A percentile compares a stretch with the other conserved stretches of the same genome.
Evolutionary conservation across 2,329 filamentous ascomycete genomes (phyloP).

Genomic region (Arthroderma sp.): DNA sequence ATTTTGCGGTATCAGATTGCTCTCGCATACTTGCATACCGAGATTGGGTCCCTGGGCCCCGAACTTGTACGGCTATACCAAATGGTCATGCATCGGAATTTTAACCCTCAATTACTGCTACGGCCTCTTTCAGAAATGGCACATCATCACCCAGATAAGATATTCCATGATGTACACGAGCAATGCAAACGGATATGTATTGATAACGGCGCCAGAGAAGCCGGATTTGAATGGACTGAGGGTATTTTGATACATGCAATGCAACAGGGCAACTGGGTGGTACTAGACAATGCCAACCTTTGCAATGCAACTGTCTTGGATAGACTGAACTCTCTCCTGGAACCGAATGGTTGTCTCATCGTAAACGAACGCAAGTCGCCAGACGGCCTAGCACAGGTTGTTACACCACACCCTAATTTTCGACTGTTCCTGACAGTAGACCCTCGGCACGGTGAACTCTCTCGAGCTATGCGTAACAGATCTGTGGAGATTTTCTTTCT

Average conservation of each 20-base stretch:
- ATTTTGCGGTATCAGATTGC: constrained; percentile 39
- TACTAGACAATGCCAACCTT: constrained; percentile 93
- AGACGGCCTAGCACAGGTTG: constrained; percentile 66
- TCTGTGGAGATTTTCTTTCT: constrained; percentile 78
- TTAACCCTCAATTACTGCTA: constrained; percentile 23
- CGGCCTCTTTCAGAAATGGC: constrained; percentile 25
- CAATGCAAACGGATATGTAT: constrained; percentile 42
- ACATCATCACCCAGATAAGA: constrained; percentile 35
- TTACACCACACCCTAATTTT: constrained; percentile 75
- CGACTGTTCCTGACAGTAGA: constrained; percentile 91
- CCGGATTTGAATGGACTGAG: constrained; percentile 91
- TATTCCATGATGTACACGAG: constrained; percentile 39
- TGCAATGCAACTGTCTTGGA: constrained; percentile 93
- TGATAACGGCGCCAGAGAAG: constrained; percentile 51
- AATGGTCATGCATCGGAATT: constrained; percentile 20
- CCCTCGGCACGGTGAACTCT: constrained; percentile 81
- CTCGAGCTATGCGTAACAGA: constrained; percentile 90
- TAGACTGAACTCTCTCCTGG: constrained; percentile 83
- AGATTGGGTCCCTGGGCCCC: constrained; percentile 16
- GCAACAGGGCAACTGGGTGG: constrained; percentile 76
- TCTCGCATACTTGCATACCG: constrained; percentile 19
- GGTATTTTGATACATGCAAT: constrained; percentile 82
- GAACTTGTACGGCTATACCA: constrained; percentile 25
- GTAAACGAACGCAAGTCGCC: constrained; percentile 86
- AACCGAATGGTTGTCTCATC: constrained; percentile 74